Conservation (phyloP, 1,139 yeast species). For the Saccharomyces pastorianus region DNA sequence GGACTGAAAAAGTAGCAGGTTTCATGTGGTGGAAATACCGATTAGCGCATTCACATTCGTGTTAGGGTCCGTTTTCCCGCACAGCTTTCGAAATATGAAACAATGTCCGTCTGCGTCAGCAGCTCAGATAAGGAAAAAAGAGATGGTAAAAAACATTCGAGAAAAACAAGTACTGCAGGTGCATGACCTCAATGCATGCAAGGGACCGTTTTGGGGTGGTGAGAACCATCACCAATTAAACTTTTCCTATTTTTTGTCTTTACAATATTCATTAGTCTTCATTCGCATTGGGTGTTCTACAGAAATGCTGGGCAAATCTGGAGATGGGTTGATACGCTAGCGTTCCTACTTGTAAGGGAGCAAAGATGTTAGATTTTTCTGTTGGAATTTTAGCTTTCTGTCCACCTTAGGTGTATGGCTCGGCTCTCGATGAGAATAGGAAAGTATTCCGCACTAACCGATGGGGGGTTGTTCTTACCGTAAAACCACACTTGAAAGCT, state of each 20-base stretch:
- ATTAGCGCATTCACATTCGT: not conserved
- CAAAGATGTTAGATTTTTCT: not conserved
- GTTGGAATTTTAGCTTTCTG: not conserved
- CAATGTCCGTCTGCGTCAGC: not conserved
- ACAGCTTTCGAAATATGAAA: not conserved
- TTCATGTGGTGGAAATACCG: not conserved
- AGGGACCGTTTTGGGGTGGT: not conserved
- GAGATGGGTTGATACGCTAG: not conserved
- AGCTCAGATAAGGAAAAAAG: not conserved
- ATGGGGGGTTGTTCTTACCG: not conserved
- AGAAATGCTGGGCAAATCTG: not conserved
- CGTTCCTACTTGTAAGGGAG: not conserved
- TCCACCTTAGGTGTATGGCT: not conserved
- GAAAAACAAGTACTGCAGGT: not conserved
- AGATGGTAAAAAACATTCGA: not conserved
- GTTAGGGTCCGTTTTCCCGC: not conserved
- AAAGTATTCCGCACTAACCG: not conserved
- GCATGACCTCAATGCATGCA: not conserved
- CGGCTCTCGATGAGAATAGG: not conserved
- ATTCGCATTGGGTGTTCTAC: not conserved
- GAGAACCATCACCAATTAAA: not conserved
- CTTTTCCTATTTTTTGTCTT: not conserved
- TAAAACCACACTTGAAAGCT: not conserved
- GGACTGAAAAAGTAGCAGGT: not conserved
- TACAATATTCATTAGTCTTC: not conserved